Evolutionary conservation across 2,329 filamentous ascomycete species (phyloP).

Genomic region (Cordyceps cateniannulata): DNA sequence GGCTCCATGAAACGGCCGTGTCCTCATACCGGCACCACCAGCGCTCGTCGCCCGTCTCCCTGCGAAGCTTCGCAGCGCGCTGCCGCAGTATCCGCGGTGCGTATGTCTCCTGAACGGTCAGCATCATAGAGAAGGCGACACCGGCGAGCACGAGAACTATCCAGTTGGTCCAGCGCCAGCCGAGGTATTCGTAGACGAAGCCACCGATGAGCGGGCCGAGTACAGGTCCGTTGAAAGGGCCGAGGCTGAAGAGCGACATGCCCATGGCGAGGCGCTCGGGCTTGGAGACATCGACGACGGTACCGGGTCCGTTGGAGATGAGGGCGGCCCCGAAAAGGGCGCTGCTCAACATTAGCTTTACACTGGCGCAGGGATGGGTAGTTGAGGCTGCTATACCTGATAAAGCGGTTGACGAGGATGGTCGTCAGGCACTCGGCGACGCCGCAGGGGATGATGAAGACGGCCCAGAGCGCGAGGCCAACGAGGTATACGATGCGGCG

Average conservation of each 20-base stretch:
- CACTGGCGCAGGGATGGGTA: no score
- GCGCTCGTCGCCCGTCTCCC: conserved; percentile 62
- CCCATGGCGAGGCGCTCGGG: conserved; percentile 69
- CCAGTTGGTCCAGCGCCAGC: conserved; percentile 88
- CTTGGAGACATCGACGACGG: conserved; percentile 66
- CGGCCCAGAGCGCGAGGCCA: conserved; percentile 52
- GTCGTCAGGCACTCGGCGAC: conserved; percentile 57
- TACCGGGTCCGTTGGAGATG: conserved; percentile 71
- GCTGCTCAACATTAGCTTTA: conserved; percentile 18
- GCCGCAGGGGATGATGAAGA: conserved; percentile 62
- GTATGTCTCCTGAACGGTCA: conserved; percentile 67
- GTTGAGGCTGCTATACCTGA: conserved; percentile 38
- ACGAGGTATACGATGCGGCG: conserved; percentile 57
- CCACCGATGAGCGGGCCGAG: conserved; percentile 55
- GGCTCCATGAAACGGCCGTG: conserved; percentile 52
- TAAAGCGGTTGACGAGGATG: conserved; percentile 61
- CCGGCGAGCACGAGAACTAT: conserved; percentile 67
- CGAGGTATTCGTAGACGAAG: conserved; percentile 60
- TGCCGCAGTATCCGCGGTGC: conserved; percentile 61
- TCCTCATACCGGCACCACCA: conserved; percentile 81
- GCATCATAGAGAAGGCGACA: conserved; percentile 51
- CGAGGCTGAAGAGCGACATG: conserved; percentile 73
- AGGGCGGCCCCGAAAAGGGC: conserved; percentile 67
- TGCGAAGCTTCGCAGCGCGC: conserved; percentile 57
- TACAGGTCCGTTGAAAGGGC: conserved; percentile 64